Conservation (phyloP, 2,329 filamentous ascomycete species). For the Colletotrichum plurivorum region DNA sequence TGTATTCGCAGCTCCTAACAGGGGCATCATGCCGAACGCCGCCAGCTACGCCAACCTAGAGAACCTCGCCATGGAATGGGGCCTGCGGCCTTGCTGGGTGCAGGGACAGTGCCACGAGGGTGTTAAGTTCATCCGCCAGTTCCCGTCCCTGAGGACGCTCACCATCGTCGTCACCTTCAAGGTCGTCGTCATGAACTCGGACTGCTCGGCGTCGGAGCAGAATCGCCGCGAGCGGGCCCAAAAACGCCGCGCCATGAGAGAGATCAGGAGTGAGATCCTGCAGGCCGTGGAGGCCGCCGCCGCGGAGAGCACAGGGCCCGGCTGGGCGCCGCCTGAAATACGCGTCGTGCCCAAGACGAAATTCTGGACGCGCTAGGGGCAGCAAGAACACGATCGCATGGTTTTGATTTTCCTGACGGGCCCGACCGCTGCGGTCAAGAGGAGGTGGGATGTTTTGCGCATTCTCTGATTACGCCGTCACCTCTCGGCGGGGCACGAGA, state of each 20-base stretch:
- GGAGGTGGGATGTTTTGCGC: no score
- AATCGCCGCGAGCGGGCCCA: slow-evolving; percentile 22
- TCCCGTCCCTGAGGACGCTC: slow-evolving; percentile 17
- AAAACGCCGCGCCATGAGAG: slow-evolving; percentile 2
- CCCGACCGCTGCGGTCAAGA: no score
- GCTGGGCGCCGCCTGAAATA: slow-evolving; percentile 12
- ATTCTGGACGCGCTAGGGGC: slow-evolving; percentile 17
- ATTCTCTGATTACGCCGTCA: no score
- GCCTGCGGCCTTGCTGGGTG: slow-evolving; percentile 33
- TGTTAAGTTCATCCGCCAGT: slow-evolving; percentile 20
- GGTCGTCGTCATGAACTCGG: not conserved
- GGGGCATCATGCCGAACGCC: slow-evolving; percentile 3
- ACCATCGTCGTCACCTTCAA: slow-evolving; percentile 32
- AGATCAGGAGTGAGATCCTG: slow-evolving; percentile 22
- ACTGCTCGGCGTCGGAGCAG: not conserved
- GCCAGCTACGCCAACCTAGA: slow-evolving; percentile 20
- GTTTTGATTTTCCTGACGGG: no score
- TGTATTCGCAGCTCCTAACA: not conserved
- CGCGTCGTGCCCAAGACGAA: slow-evolving; percentile 26
- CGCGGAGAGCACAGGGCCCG: not conserved
- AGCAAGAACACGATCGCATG: no score
- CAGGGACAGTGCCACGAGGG: slow-evolving; percentile 2
- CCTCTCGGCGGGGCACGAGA: no score
- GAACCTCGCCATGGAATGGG: slow-evolving; percentile 39
- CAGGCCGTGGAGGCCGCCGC: not conserved